These are phyloP conservation scores for Raphanus sativus DNA, from an alignment of 345 rosid species.

Conservation along the genomic window DNA sequence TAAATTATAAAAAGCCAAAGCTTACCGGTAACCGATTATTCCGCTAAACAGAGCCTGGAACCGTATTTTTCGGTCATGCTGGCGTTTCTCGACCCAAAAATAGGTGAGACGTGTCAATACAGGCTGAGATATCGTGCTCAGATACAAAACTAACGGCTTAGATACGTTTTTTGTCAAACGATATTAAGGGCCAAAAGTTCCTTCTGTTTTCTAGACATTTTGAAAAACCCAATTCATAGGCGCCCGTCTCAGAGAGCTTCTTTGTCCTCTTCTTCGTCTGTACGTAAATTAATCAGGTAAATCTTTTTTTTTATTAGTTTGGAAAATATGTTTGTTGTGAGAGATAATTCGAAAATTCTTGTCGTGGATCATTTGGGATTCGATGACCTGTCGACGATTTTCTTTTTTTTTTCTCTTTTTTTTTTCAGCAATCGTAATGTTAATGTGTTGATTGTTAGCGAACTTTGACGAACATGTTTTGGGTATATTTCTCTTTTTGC, in stretches of 20 bases:
- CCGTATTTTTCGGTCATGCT: background rate
- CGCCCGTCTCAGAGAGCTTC: background rate
- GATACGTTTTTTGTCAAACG: background rate
- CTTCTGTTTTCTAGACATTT: conserved; percentile 20
- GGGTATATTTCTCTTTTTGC: background rate
- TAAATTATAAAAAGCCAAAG: background rate
- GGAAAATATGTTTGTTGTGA: background rate
- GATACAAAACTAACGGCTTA: background rate
- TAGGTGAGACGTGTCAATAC: conserved; percentile 23
- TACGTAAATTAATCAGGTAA: conserved; percentile 22
- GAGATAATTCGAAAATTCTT: background rate
- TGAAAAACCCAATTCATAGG: conserved; percentile 7
- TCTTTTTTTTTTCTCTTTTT: background rate
- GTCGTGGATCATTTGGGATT: background rate
- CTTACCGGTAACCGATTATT: conserved; percentile 11
- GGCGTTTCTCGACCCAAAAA: background rate
- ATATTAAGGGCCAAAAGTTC: conserved; percentile 21
- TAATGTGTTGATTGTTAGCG: background rate
- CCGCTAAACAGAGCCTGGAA: background rate
- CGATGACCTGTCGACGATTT: background rate
- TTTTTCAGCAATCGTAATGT: background rate
- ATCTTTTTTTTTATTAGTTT: background rate
- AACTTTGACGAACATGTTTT: background rate
- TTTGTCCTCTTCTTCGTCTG: conserved; percentile 16
- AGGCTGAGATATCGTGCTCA: background rate